Evolutionary conservation across 2,329 filamentous ascomycete genomes (phyloP), one percentile per base, ranked within the genome.

Genomic region (Pyrenophora teres): DNA sequence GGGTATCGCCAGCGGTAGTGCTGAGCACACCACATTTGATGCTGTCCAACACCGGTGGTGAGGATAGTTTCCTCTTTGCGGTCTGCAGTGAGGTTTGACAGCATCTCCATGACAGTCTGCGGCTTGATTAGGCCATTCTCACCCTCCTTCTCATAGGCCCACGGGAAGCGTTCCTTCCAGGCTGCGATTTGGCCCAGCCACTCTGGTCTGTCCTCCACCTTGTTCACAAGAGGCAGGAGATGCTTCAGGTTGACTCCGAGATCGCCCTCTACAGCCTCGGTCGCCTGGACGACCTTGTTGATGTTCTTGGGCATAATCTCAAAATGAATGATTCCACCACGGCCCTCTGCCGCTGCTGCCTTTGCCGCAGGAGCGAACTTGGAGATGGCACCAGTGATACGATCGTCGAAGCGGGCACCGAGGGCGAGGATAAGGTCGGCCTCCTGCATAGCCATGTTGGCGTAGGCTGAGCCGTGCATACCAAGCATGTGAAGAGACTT

Each of bases 251-350:
- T 97, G 15, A 86, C 78, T 2, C 87, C 86, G 25, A 96, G 90
- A 69, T 97, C 93, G 52, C 94, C 94, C 77, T 96, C 93, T 15
- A 97, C 87, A 39, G 94, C 93, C 78, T 97, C 92, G 36, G 90
- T 97, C 6, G 93, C 92, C 77, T 97, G 91, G 12, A 99, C 89
- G 36, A 97, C 92, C 83, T 97, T 99, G 86, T 97, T 97, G 79
- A 97, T 97, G 81, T 99, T 97, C 87, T 99, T 99, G 66, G 94
- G 93, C 88, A 97, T 89, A 68, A 99, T 93, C 74, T 97, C 93
- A 69, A 97, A 97, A 76, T 99, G 93, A 13, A 97, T 84, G 67
- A 99, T 97, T 69, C 94, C 94, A 66, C 94, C 94, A 57, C 92
- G 89, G 46, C 87, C 87, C 78, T 96, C 90, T 9, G 83, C 81